Evolutionary conservation across 1,284 basidiomycete species (phyloP).

Genomic region (Fistulina hepatica): DNA sequence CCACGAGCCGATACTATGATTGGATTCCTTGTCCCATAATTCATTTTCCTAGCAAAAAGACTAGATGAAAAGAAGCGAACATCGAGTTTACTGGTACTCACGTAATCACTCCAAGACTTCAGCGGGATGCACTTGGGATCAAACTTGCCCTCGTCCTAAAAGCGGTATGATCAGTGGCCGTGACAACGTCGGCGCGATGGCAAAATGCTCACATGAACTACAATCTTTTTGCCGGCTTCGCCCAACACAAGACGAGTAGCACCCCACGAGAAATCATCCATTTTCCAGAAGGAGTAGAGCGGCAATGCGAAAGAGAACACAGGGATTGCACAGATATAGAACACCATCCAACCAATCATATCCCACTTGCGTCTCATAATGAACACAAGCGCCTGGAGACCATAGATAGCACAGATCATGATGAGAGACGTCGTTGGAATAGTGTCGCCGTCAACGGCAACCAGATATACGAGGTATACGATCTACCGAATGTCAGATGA

Average conservation of each 20-base stretch:
- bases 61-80: slow-evolving; percentile 3
- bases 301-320: slow-evolving; percentile 90
- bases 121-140: slow-evolving; percentile 87
- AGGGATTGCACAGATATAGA: slow-evolving; percentile 90
- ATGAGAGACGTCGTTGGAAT: slow-evolving; percentile 76
- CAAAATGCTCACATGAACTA: slow-evolving; percentile 68
- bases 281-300: slow-evolving; percentile 96
- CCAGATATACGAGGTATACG: slow-evolving; percentile 75
- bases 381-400: slow-evolving; percentile 82
- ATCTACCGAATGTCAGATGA: slow-evolving; percentile 42
- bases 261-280: slow-evolving; percentile 99
- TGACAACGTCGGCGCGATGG: slow-evolving; percentile 11
- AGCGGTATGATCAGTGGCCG: slow-evolving; percentile 4
- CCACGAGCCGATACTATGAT: slow-evolving; percentile 83
- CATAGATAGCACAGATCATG: slow-evolving; percentile 91
- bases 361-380: slow-evolving; percentile 86
- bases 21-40: slow-evolving; percentile 93
- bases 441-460: slow-evolving; percentile 48
- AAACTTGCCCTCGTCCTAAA: slow-evolving; percentile 91
- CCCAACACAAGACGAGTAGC: slow-evolving; percentile 88
- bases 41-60: slow-evolving; percentile 64
- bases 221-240: slow-evolving; percentile 89
- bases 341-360: slow-evolving; percentile 96
- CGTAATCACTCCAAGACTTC: slow-evolving; percentile 95
- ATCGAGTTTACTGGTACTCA: slow-evolving; percentile 22